phyloP scores from a whole-genome alignment of 768 basidiomycete genomes.

The Calocybe indica region DNA sequence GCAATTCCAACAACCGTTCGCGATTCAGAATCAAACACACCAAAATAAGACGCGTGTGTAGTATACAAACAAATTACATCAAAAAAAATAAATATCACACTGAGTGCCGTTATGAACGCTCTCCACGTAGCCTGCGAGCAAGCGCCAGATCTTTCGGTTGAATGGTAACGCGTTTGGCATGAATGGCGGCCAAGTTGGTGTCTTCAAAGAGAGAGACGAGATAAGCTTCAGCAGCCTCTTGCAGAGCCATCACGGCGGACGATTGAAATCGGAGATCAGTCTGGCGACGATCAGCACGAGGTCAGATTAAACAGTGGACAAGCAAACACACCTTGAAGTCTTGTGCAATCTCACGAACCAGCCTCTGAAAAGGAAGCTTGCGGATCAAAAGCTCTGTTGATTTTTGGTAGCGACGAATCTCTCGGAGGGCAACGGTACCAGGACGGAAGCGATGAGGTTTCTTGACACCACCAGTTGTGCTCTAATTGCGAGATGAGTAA shows the following conservation, averaged over 20 bases:
- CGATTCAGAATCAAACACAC: too few species aligned
- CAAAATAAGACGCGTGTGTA: too few species aligned
- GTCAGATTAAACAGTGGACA: not conserved
- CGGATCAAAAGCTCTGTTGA: slow-evolving; percentile 60
- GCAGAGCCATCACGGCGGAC: slow-evolving; percentile 61
- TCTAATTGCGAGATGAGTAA: slow-evolving; percentile 19
- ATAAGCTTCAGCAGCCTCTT: slow-evolving; percentile 65
- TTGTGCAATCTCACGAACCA: slow-evolving; percentile 77
- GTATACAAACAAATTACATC: too few species aligned
- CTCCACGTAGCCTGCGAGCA: slow-evolving; percentile 28
- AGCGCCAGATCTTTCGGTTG: slow-evolving; percentile 63
- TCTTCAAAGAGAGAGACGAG: slow-evolving; percentile 71
- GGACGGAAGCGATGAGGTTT: slow-evolving; percentile 80
- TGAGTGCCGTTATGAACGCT: slow-evolving; percentile 21
- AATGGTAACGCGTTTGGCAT: slow-evolving; percentile 54
- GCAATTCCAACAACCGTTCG: too few species aligned
- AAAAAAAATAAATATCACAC: not conserved
- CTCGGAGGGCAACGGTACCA: slow-evolving; percentile 73
- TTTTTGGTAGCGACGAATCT: slow-evolving; percentile 64
- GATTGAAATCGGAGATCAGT: slow-evolving; percentile 77
- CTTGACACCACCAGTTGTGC: slow-evolving; percentile 64
- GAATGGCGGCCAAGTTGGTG: slow-evolving; percentile 58
- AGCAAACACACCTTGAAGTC: slow-evolving; percentile 58
- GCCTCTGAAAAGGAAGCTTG: slow-evolving; percentile 65
- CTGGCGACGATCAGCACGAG: slow-evolving; percentile 18